Percentiles rank a stretch among this genome's conserved stretches.
phyloP scores from a whole-genome alignment of 306 rosid genomes.

The Trichosanthes truncata region DNA sequence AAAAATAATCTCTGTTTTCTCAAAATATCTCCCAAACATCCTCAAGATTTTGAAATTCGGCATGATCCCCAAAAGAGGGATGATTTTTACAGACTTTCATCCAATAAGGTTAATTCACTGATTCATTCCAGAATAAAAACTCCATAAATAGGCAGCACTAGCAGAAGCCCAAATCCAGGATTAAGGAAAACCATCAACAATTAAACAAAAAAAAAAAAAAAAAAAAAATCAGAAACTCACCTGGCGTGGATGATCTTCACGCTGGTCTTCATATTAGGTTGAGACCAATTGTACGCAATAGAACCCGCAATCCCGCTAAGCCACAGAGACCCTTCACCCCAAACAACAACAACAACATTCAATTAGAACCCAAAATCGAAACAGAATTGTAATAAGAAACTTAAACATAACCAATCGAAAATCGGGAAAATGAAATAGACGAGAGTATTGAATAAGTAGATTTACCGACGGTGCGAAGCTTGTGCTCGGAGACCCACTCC shows the following conservation, averaged over 20 bases:
- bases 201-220: not conserved
- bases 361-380: not conserved
- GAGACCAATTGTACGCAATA: constrained; percentile 93
- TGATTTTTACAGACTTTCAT: not conserved
- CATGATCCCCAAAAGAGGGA: not conserved
- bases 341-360: not conserved
- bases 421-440: not conserved
- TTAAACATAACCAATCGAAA: not conserved
- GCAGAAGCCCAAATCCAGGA: not conserved
- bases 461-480: constrained; percentile 88
- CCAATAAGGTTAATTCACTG: not conserved
- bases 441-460: not conserved
- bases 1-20: not conserved
- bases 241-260: constrained; percentile 93
- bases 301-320: constrained; percentile 82
- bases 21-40: not conserved
- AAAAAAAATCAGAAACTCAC: constrained; percentile 18
- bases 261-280: constrained; percentile 84
- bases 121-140: not conserved
- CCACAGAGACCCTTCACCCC: constrained; percentile 63
- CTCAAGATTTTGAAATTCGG: not conserved
- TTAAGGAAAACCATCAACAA: not conserved
- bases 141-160: not conserved
- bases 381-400: not conserved
- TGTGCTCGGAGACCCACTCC: constrained; percentile 80